Conservation (phyloP, 176 grass and related monocot species). For the Chrysopogon serrulatus region DNA sequence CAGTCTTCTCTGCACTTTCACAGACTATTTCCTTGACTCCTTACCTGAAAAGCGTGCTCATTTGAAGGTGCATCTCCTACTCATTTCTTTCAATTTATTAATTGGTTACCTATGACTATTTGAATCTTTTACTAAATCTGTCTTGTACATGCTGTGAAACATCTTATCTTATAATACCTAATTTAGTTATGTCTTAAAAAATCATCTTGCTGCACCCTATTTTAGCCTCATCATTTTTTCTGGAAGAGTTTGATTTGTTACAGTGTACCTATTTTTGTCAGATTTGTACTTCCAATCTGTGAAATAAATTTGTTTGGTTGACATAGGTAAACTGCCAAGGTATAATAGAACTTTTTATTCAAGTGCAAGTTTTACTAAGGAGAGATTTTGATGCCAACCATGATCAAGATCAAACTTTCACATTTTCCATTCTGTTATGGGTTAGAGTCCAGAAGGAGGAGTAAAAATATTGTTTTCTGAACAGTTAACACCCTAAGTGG, state of each 20-base stretch:
- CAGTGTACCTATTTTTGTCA: background rate
- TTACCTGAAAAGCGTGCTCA: slow-evolving; percentile 65
- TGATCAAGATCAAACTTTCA: background rate
- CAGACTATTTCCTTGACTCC: slow-evolving; percentile 63
- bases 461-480: background rate
- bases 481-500: background rate
- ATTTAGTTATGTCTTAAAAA: background rate
- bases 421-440: slow-evolving; percentile 4
- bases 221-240: background rate
- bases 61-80: slow-evolving; percentile 58
- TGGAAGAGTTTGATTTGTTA: background rate
- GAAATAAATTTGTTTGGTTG: background rate
- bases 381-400: background rate
- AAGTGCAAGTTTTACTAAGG: background rate
- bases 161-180: background rate
- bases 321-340: background rate
- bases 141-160: background rate
- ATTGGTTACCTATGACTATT: slow-evolving; percentile 16
- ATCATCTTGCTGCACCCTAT: background rate
- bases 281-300: background rate
- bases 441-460: background rate
- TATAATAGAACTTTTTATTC: background rate
- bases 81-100: slow-evolving; percentile 6
- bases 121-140: background rate
- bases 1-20: slow-evolving; percentile 56